Percentiles rank a stretch among this genome's conserved stretches.
phyloP scores from a whole-genome alignment of 2,329 filamentous ascomycete species.

The Pseudogymnoascus sp. region DNA sequence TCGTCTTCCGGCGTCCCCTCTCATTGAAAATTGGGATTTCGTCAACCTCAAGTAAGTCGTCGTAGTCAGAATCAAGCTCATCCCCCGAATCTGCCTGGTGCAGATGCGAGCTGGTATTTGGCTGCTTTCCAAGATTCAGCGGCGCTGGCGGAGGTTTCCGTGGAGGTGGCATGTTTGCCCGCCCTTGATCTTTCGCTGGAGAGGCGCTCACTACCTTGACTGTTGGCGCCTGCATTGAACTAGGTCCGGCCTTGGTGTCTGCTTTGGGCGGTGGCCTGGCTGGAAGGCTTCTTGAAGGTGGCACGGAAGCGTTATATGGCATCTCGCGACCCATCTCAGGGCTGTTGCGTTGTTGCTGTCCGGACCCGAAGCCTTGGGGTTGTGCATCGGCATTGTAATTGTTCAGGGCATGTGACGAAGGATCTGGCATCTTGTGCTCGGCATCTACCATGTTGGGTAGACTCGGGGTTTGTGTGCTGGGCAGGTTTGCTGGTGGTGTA shows the following conservation, averaged over 20 bases:
- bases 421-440: constrained; percentile 50
- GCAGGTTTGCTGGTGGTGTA: constrained; percentile 50
- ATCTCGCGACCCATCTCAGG: constrained; percentile 38
- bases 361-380: constrained; percentile 31
- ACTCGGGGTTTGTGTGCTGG: not conserved
- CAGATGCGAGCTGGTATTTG: constrained; percentile 34
- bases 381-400: constrained; percentile 39
- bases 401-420: constrained; percentile 51
- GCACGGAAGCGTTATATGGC: constrained; percentile 43
- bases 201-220: constrained; percentile 14
- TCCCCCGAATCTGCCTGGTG: constrained; percentile 42
- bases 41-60: constrained; percentile 64
- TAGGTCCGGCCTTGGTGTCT: constrained; percentile 17
- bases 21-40: constrained; percentile 47
- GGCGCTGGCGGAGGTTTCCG: constrained; percentile 82
- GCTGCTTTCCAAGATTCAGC: constrained; percentile 54
- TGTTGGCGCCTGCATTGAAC: not conserved
- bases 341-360: constrained; percentile 35
- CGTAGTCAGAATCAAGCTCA: constrained; percentile 73
- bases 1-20: constrained; percentile 72
- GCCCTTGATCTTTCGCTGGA: constrained; percentile 13
- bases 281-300: constrained; percentile 48
- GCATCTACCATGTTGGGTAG: constrained; percentile 41
- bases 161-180: constrained; percentile 49
- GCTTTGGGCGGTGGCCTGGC: constrained; percentile 32